These are phyloP conservation scores for Eleusine coracana DNA, from an alignment of 176 grass and related monocot genomes.

Conservation along the genomic window DNA sequence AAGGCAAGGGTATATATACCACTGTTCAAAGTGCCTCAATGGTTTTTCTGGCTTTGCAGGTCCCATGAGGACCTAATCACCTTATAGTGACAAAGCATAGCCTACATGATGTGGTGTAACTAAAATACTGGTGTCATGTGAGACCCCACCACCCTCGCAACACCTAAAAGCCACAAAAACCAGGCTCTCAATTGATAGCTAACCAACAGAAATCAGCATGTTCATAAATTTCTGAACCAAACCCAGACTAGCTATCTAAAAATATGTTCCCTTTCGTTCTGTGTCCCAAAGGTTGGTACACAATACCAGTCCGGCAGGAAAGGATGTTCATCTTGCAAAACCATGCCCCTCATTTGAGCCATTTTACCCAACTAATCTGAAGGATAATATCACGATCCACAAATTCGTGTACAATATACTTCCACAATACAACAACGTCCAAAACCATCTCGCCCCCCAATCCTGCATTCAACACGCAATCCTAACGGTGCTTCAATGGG, in stretches of 20 bases:
- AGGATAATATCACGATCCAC: background rate
- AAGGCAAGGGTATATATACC: background rate
- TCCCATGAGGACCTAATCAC: too few species aligned
- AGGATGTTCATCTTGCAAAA: slow-evolving; percentile 12
- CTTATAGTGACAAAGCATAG: too few species aligned
- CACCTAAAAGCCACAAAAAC: too few species aligned
- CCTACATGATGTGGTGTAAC: too few species aligned
- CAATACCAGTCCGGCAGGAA: background rate
- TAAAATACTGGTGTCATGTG: too few species aligned
- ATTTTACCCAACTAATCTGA: background rate
- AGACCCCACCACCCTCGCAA: too few species aligned
- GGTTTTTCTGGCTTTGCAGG: too few species aligned
- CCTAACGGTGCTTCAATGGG: background rate
- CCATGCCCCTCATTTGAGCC: background rate
- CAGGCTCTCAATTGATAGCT: background rate
- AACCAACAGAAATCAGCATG: background rate
- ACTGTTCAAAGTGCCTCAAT: background rate
- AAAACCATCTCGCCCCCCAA: background rate
- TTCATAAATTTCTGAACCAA: background rate
- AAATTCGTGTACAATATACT: background rate
- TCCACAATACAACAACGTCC: background rate
- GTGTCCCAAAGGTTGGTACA: background rate
- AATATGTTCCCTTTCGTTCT: background rate
- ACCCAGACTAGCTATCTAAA: background rate
- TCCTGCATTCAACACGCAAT: background rate